Evolutionary conservation across 2,329 filamentous ascomycete species (phyloP).

Genomic region (Camillea tinctor): DNA sequence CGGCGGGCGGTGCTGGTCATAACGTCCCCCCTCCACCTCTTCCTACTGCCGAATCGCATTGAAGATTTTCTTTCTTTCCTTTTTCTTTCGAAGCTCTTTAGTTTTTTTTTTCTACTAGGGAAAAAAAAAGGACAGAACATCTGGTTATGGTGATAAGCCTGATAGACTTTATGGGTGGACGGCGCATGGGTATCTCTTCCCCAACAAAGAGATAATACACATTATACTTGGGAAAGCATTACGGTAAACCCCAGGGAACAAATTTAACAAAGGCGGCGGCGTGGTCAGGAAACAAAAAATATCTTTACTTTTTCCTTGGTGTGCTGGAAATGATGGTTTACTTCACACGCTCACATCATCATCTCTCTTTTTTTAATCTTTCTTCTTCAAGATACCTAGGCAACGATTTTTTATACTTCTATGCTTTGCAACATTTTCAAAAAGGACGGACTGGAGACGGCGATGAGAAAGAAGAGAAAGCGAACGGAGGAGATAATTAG

Average conservation of each 20-base stretch:
- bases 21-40: constrained; percentile 9
- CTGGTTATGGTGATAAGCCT: not conserved
- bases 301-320: not conserved
- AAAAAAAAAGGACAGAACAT: constrained; percentile 7
- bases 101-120: constrained; percentile 3
- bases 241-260: not conserved
- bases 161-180: constrained; percentile 4
- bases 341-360: not conserved
- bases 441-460: too few relatives aligned
- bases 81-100: not conserved
- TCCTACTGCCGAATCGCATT: constrained; percentile 6
- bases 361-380: not conserved
- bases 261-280: not conserved
- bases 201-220: constrained; percentile 6
- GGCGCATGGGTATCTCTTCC: constrained; percentile 16
- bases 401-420: constrained; percentile 7
- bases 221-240: constrained; percentile 2
- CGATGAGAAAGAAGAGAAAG: too few relatives aligned
- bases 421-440: not conserved
- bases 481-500: too few relatives aligned
- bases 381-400: constrained; percentile 14
- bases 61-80: constrained; percentile 7
- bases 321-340: not conserved
- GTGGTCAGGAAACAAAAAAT: not conserved
- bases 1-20: constrained; percentile 9